Base-by-base conservation (phyloP, 495 filamentous ascomycete species). In the Penicillium manginii region DNA sequence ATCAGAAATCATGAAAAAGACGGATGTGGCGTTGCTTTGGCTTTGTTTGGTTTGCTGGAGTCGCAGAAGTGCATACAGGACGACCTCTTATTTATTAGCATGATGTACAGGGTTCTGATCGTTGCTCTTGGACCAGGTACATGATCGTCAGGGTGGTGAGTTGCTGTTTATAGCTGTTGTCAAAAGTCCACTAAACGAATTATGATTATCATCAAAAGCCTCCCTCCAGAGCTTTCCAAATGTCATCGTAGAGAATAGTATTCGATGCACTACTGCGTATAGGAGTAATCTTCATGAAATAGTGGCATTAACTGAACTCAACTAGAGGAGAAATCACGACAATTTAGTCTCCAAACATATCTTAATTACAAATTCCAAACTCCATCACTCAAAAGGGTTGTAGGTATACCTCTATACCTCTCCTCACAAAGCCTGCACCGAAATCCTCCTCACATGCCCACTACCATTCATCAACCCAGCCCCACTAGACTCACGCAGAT, bases 401-500 rank as follows among this genome's bases (percentile, higher is more conserved):
- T n/a, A n/a, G n/a, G n/a, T n/a, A n/a, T n/a, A n/a, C n/a, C 21
- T 1, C 48, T 15, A 14, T n/a, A 23, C 33, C 8, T 45, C 17
- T 4, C 15, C 26, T 59, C 46, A 70, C 10, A 70, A 54, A 0
- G 67, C 67, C 50, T 70, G 67, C 19, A 70, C 67, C 4, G 67
- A 70, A 26, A 70, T 66, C 18, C 67, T 62, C 40, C 67, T 55
- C 17, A 58, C 55, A 5, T 56, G 53, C 17, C 67, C 74, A 62
- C 61, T 73, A 11, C 71, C 71, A 58, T 62, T 64, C 55, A 72
- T 50, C 59, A 74, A 49, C 4, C 67, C 69, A 26, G 62, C 66
- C 14, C 71, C 71, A 54, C 75, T 78, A 22, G 72, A 71, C 57
- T 72, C 69, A 1, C 75, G 64, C 43, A 78, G 54, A 58, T 75